Conservation (phyloP, 2,329 filamentous ascomycete genomes). For the Rutstroemia sp. region DNA sequence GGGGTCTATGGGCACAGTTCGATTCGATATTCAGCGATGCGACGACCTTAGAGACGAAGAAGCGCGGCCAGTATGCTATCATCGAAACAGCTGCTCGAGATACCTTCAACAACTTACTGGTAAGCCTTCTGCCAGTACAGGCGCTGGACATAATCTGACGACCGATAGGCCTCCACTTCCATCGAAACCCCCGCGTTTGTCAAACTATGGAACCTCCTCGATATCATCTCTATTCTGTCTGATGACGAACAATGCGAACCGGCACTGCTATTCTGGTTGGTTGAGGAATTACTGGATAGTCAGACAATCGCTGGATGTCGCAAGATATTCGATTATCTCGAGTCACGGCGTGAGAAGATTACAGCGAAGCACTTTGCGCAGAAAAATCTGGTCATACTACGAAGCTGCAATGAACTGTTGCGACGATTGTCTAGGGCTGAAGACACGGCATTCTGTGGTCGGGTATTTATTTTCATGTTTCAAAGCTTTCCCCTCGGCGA, state of each 20-base stretch:
- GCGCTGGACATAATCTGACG: constrained; percentile 29
- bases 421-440: constrained; percentile 89
- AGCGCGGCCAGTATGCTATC: constrained; percentile 50
- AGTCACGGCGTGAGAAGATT: constrained; percentile 84
- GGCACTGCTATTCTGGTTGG: constrained; percentile 77
- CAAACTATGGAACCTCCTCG: constrained; percentile 86
- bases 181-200: constrained; percentile 76
- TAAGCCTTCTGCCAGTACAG: constrained; percentile 39
- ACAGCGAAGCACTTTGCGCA: constrained; percentile 73
- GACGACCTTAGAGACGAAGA: constrained; percentile 25
- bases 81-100: constrained; percentile 80
- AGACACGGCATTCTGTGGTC: constrained; percentile 93
- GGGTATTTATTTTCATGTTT: constrained; percentile 97
- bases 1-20: constrained; percentile 40
- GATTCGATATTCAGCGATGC: constrained; percentile 34
- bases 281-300: constrained; percentile 92
- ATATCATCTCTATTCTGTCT: constrained; percentile 81
- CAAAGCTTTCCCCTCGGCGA: constrained; percentile 96
- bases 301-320: constrained; percentile 91
- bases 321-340: constrained; percentile 87
- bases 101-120: constrained; percentile 72
- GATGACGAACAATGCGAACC: constrained; percentile 74
- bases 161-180: constrained; percentile 57
- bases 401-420: constrained; percentile 92
- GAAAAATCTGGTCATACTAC: constrained; percentile 83